A percentile compares a stretch with the other conserved stretches of the same genome.
Evolutionary conservation across 257 asterid genomes (phyloP).

Genomic region (Solanum clarkiae): DNA sequence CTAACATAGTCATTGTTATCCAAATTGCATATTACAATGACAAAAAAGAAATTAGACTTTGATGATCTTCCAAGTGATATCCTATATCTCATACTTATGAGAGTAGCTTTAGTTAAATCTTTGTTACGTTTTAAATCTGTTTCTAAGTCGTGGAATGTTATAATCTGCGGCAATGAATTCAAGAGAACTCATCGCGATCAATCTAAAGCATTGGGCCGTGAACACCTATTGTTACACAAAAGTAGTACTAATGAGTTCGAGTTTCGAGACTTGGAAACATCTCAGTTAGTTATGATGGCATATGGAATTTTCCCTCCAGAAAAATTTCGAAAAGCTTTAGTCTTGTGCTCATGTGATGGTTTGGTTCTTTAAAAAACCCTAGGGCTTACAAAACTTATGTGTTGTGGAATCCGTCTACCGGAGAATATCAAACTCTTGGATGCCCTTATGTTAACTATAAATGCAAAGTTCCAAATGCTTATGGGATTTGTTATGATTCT

Average conservation of each 20-base stretch:
- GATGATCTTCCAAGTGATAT: neutral
- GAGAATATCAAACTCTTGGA: too few species aligned
- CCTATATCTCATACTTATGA: neutral
- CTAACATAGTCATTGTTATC: neutral
- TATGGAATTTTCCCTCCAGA: neutral
- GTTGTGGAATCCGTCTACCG: neutral
- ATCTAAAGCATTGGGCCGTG: neutral
- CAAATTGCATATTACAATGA: too few species aligned
- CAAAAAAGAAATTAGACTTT: too few species aligned
- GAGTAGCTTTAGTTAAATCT: neutral
- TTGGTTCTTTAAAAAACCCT: neutral
- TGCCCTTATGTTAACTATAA: too few species aligned
- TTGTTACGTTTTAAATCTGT: neutral
- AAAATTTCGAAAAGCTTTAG: neutral
- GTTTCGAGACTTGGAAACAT: neutral
- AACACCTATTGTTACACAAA: neutral
- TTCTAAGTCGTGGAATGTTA: neutral
- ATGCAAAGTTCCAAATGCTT: neutral
- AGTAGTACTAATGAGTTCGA: neutral
- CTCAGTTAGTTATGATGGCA: neutral
- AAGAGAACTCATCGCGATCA: neutral
- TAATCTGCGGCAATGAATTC: neutral
- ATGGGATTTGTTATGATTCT: neutral
- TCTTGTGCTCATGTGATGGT: neutral
- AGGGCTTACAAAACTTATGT: neutral